Evolutionary conservation across 78 protist genomes (phyloP).

Genomic region (Chrysochromulina parva): DNA sequence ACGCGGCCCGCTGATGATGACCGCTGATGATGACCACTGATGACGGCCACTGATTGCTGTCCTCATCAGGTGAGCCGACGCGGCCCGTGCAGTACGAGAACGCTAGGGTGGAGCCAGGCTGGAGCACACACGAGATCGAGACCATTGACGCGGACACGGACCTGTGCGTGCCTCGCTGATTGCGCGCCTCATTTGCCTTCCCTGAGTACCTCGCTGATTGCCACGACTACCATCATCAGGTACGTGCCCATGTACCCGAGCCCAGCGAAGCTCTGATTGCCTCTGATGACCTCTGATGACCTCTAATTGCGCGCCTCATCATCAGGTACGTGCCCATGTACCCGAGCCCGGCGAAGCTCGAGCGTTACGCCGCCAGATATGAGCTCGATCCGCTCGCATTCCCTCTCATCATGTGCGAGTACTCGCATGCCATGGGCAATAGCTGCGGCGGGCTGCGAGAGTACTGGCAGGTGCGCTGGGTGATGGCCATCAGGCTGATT

Average conservation of each 20-base stretch:
- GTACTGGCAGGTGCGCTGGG: not conserved
- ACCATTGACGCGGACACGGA: conserved; percentile 22
- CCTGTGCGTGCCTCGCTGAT: not conserved
- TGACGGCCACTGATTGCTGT: too few relatives aligned
- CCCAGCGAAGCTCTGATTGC: not conserved
- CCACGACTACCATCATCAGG: too few relatives aligned
- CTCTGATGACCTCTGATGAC: too few relatives aligned
- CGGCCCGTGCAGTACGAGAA: conserved; percentile 58
- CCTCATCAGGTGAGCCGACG: not conserved
- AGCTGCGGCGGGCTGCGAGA: not conserved
- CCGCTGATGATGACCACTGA: too few relatives aligned
- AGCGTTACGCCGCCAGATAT: not conserved
- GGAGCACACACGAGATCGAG: not conserved
- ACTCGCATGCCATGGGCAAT: conserved; percentile 52
- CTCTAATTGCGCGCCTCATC: too few relatives aligned
- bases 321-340: conserved; percentile 39
- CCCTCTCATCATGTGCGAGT: conserved; percentile 36
- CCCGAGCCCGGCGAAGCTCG: conserved; percentile 22
- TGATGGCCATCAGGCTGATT: too few relatives aligned
- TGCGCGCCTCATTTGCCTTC: too few relatives aligned
- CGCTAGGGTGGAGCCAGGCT: not conserved
- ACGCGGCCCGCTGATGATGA: too few relatives aligned
- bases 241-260: conserved; percentile 48
- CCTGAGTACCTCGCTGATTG: too few relatives aligned
- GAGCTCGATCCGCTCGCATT: not conserved